Evolutionary conservation across 257 asterid species (phyloP), one percentile per base, ranked within the genome.

Genomic region (Lycium barbarum): DNA sequence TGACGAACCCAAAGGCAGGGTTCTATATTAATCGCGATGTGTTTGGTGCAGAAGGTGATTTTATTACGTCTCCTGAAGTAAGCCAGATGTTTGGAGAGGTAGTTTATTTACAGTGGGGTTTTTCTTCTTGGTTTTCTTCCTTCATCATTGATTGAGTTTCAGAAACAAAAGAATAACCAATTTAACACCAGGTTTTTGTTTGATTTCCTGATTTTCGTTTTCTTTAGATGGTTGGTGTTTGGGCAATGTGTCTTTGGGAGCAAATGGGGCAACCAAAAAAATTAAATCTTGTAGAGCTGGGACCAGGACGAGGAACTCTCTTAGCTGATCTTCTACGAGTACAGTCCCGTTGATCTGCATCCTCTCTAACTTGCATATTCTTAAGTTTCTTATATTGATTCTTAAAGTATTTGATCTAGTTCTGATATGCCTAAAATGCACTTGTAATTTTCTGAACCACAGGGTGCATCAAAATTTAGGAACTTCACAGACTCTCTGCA

Each of bases 1-100:
- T 97, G 85, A 97, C 99, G 13, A 97, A 97, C 85, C 99, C 99
- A 2, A 94, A 90, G 84, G 92, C 89, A 10, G 99, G 99, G 20
- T 97, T 91, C 89, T 97, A 97, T 78, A 94, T 97, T 36, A 95
- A 97, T 86, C 94, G 97, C 9, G 99, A 97, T 86, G 99, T 97
- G 35, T 97, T 97, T 83, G 99, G 99, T 58, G 92, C 96, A 2
- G 93, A 88, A 63, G 99, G 98, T 8, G 99, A 96, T 87, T 97
- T 97, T 88, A 91, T 97, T 79, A 97, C 99, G 57, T 97, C 99
- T 45, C 99, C 99, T 8, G 99, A 97, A 93, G 99, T 97, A 59
- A 97, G 99, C 92, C 99, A 97, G 91, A 95, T 97, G 98, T 95
- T 97, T 89, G 99, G 99, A 82, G 99, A 97, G 99, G 99, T 95